A percentile compares a stretch with the other conserved stretches of the same genome.
Conservation (phyloP, 345 rosid genomes). For the Moricandia moricandioides region DNA sequence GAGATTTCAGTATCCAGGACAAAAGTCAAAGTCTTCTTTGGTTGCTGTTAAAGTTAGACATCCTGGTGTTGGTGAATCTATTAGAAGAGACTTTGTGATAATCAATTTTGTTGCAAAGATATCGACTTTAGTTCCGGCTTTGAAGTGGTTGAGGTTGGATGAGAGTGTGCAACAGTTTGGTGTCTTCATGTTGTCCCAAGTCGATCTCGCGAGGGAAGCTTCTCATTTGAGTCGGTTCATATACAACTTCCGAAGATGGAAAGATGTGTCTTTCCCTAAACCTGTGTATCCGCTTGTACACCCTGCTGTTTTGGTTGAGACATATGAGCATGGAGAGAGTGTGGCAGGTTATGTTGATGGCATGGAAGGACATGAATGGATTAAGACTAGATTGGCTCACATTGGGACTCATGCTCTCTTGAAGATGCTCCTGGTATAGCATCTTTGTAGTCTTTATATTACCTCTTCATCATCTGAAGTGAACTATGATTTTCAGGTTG, state of each 20-base stretch:
- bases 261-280: slow-evolving; percentile 96
- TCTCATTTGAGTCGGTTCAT: slow-evolving; percentile 90
- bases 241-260: slow-evolving; percentile 94
- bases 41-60: slow-evolving; percentile 99
- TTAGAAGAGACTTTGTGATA: slow-evolving; percentile 85
- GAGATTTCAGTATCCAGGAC: slow-evolving; percentile 80
- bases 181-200: slow-evolving; percentile 99
- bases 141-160: slow-evolving; percentile 92
- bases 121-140: slow-evolving; percentile 67
- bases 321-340: slow-evolving; percentile 92
- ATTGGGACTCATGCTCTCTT: slow-evolving; percentile 98
- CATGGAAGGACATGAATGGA: slow-evolving; percentile 66
- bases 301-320: slow-evolving; percentile 97
- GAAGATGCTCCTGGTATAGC: slow-evolving; percentile 77
- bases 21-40: slow-evolving; percentile 59
- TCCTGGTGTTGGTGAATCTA: slow-evolving; percentile 97
- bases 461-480: too few relatives aligned
- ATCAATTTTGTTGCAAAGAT: slow-evolving; percentile 73
- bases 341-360: slow-evolving; percentile 86
- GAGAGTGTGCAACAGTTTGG: slow-evolving; percentile 97
- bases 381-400: slow-evolving; percentile 86
- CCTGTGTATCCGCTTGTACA: slow-evolving; percentile 98
- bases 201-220: slow-evolving; percentile 99
- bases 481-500: slow-evolving; percentile 39
- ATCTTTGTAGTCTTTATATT: too few relatives aligned